Conservation (phyloP, 805 yeast genomes). For the Tetrapisispora taiwanensis region DNA sequence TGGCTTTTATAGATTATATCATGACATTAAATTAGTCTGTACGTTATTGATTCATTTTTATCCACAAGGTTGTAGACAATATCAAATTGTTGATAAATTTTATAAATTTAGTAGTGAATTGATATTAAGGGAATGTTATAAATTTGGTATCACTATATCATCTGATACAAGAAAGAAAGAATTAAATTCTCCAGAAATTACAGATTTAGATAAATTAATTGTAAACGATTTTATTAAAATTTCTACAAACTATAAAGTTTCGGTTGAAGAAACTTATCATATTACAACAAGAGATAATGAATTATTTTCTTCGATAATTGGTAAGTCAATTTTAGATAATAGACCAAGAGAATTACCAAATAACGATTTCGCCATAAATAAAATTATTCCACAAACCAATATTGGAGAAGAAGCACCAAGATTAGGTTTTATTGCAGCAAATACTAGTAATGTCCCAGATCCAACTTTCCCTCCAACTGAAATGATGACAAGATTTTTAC, state of each 20-base stretch:
- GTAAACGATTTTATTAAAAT: slow-evolving; percentile 53
- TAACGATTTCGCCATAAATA: slow-evolving; percentile 50
- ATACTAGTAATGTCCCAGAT: slow-evolving; percentile 36
- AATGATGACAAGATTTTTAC: slow-evolving; percentile 43
- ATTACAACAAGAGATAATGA: slow-evolving; percentile 59
- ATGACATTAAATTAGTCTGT: slow-evolving; percentile 54
- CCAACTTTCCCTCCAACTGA: slow-evolving; percentile 44
- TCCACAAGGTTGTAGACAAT: slow-evolving; percentile 40
- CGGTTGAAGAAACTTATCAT: slow-evolving; percentile 57
- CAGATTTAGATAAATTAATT: slow-evolving; percentile 33
- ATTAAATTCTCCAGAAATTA: slow-evolving; percentile 6
- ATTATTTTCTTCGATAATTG: slow-evolving; percentile 62
- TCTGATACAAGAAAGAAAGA: neutral
- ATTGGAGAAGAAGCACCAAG: slow-evolving; percentile 31
- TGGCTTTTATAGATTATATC: slow-evolving; percentile 48
- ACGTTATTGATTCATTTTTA: slow-evolving; percentile 38
- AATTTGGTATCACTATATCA: slow-evolving; percentile 30
- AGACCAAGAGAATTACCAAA: slow-evolving; percentile 61
- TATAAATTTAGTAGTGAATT: slow-evolving; percentile 54
- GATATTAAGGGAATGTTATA: slow-evolving; percentile 49
- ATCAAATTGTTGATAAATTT: slow-evolving; percentile 49
- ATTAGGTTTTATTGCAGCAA: slow-evolving; percentile 39
- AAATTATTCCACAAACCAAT: slow-evolving; percentile 47
- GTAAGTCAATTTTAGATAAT: slow-evolving; percentile 65
- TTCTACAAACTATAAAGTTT: slow-evolving; percentile 38